These are phyloP conservation scores for Trametes punicea DNA, from an alignment of 768 basidiomycete genomes.

Conservation along the genomic window DNA sequence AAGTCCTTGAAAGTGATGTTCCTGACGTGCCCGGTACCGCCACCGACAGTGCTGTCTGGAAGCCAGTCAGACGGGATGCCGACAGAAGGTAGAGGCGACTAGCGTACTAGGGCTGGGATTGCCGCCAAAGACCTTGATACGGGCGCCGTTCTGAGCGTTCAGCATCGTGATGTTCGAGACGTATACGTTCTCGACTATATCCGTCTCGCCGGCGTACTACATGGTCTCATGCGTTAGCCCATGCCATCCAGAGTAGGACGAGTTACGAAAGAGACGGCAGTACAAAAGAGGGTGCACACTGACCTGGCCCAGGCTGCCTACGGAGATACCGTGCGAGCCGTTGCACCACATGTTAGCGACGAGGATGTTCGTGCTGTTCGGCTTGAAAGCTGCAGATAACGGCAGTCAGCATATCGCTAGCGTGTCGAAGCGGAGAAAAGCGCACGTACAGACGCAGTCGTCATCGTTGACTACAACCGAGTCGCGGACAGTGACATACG, in stretches of 20 bases:
- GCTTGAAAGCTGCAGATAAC: conserved; percentile 37
- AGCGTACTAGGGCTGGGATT: conserved; percentile 35
- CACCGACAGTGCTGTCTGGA: conserved; percentile 36
- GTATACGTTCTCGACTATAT: conserved; percentile 44
- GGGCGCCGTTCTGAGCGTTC: conserved; percentile 46
- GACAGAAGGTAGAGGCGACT: not conserved
- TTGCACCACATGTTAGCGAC: conserved; percentile 44
- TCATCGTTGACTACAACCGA: conserved; percentile 41
- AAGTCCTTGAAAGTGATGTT: conserved; percentile 30
- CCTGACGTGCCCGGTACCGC: conserved; percentile 41
- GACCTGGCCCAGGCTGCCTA: conserved; percentile 46
- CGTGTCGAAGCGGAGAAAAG: not conserved
- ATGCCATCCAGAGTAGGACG: not conserved
- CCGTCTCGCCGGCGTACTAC: conserved; percentile 37
- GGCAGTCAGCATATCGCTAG: not conserved
- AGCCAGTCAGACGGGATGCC: not conserved
- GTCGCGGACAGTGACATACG: conserved; percentile 33
- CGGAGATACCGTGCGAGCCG: conserved; percentile 45
- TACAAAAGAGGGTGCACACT: no score
- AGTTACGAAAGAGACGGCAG: no score
- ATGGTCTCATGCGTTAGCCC: no score
- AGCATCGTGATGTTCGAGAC: conserved; percentile 42
- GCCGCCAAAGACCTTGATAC: conserved; percentile 52
- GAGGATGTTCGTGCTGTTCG: conserved; percentile 42
- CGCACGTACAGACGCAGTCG: conserved; percentile 35